phyloP scores from a whole-genome alignment of 352 stramenopile species.

The Phytophthora niederhauseri region DNA sequence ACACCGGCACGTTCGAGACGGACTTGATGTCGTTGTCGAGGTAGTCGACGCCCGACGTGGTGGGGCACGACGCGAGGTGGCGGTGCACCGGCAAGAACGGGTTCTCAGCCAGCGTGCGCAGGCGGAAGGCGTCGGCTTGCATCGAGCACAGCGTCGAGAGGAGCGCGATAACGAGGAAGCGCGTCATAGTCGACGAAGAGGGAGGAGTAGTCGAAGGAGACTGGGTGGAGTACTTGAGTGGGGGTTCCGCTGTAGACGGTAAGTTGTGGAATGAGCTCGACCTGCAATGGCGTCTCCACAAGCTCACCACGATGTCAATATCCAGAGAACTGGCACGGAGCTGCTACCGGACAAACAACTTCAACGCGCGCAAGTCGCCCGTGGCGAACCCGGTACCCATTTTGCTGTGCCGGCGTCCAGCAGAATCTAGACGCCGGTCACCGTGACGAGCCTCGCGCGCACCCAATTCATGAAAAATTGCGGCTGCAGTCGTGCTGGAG shows the following conservation, averaged over 20 bases:
- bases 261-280: constrained; percentile 25
- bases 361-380: constrained; percentile 14
- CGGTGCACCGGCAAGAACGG: constrained; percentile 26
- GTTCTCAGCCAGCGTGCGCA: constrained; percentile 27
- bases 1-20: constrained; percentile 13
- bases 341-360: constrained; percentile 10
- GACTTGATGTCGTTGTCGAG: constrained; percentile 50
- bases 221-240: constrained; percentile 23
- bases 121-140: constrained; percentile 18
- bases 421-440: too few relatives aligned
- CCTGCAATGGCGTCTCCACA: too few relatives aligned
- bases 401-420: too few relatives aligned
- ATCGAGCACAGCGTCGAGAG: constrained; percentile 24
- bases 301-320: constrained; percentile 12
- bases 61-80: constrained; percentile 30
- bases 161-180: constrained; percentile 19
- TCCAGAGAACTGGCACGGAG: constrained; percentile 20
- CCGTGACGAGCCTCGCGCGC: constrained; percentile 11
- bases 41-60: constrained; percentile 46
- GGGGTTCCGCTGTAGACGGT: constrained; percentile 15
- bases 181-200: constrained; percentile 11
- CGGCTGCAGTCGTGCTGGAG: not conserved
- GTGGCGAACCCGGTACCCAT: too few relatives aligned
- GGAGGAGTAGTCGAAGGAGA: constrained; percentile 27
- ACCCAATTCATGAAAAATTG: constrained; percentile 25